phyloP scores from a whole-genome alignment of 768 basidiomycete genomes.

The Trametes elegans region DNA sequence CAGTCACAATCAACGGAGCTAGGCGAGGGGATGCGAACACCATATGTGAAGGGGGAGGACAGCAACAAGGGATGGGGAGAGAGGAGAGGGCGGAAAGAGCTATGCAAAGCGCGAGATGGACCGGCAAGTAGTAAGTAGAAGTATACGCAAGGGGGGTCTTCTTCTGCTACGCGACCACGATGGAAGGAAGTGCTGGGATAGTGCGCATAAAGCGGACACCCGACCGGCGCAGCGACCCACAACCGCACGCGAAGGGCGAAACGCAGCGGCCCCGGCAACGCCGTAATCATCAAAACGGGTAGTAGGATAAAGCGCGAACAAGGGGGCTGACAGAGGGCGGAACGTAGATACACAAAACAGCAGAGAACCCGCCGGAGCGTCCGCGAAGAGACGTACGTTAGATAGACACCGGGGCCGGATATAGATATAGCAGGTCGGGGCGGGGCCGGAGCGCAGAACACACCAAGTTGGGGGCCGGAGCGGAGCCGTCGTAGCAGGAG shows the following conservation, averaged over 20 bases:
- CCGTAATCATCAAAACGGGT: constrained; percentile 8
- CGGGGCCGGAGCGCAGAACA: background rate
- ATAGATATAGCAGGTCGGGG: constrained; percentile 14
- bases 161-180: constrained; percentile 1
- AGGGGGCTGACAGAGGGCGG: background rate
- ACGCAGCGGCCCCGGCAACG: constrained; percentile 2
- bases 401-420: constrained; percentile 11
- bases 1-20: too few species aligned
- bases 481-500: background rate
- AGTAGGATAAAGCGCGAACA: constrained; percentile 3
- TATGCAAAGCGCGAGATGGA: constrained; percentile 1
- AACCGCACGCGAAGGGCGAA: too few species aligned
- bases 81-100: background rate
- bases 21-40: background rate
- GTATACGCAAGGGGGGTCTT: background rate
- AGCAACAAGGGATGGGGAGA: background rate
- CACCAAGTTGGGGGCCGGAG: background rate
- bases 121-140: background rate
- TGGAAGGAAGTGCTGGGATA: background rate
- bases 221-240: too few species aligned
- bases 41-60: background rate
- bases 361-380: constrained; percentile 17
- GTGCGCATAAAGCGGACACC: too few species aligned
- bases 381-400: constrained; percentile 13
- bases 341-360: constrained; percentile 9